phyloP scores from a whole-genome alignment of 306 rosid species.

The Dalbergia oliveri region DNA sequence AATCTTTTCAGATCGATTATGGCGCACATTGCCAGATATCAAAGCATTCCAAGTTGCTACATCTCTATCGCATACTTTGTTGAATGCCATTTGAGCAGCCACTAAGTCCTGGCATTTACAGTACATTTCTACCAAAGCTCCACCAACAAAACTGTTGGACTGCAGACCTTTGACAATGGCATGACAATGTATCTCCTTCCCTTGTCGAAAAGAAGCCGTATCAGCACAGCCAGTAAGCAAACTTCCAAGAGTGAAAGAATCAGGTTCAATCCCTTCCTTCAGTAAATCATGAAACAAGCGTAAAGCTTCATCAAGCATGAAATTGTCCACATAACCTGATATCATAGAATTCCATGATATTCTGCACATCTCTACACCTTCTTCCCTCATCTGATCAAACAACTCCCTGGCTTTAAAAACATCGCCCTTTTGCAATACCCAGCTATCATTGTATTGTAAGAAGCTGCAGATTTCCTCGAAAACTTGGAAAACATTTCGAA shows the following conservation, averaged over 20 bases:
- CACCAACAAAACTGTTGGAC: constrained; percentile 59
- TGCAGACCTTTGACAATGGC: constrained; percentile 62
- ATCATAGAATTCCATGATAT: constrained; percentile 69
- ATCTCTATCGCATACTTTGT: constrained; percentile 57
- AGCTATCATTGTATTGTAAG: constrained; percentile 66
- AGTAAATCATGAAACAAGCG: constrained; percentile 49
- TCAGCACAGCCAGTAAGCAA: constrained; percentile 59
- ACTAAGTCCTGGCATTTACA: constrained; percentile 50
- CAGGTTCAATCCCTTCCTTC: constrained; percentile 56
- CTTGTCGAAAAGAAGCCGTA: constrained; percentile 47
- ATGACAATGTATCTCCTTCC: constrained; percentile 60
- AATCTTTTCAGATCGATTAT: constrained; percentile 45
- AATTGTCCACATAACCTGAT: constrained; percentile 57
- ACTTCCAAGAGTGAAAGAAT: constrained; percentile 70
- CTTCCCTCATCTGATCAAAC: constrained; percentile 55
- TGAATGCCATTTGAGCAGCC: constrained; percentile 62
- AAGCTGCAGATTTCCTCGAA: constrained; percentile 49
- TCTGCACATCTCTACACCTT: constrained; percentile 45
- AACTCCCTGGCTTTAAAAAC: constrained; percentile 59
- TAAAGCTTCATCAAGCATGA: constrained; percentile 54
- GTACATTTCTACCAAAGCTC: constrained; percentile 76
- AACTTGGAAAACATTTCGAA: constrained; percentile 53
- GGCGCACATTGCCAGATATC: constrained; percentile 58
- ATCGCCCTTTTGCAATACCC: constrained; percentile 58
- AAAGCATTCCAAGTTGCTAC: constrained; percentile 69